Percentiles rank a stretch among this genome's conserved stretches.
Evolutionary conservation across 2,329 filamentous ascomycete genomes (phyloP).

Genomic region (Myriosclerotinia scirpicola): DNA sequence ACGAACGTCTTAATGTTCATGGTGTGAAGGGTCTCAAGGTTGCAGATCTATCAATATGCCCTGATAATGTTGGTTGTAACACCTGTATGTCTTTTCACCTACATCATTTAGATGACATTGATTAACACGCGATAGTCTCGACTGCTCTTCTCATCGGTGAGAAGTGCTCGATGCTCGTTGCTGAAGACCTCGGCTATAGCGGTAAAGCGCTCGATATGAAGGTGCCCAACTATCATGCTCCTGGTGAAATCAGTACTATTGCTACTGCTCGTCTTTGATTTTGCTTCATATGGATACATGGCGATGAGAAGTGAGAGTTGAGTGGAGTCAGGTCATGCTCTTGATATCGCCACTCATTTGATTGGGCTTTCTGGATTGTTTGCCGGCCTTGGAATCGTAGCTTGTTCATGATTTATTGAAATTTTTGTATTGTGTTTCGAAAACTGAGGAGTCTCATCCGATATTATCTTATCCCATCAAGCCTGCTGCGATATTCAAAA

Average conservation of each 20-base stretch:
- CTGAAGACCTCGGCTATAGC: conserved; percentile 50
- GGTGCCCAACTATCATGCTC: conserved; percentile 62
- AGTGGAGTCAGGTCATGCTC: no score
- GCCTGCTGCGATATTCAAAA: neutral
- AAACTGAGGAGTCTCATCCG: neutral
- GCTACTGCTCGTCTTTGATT: conserved; percentile 23
- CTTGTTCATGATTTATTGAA: neutral
- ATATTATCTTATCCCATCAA: neutral
- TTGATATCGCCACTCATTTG: neutral
- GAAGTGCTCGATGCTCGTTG: conserved; percentile 45
- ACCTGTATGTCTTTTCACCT: conserved; percentile 40
- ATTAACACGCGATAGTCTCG: conserved; percentile 54
- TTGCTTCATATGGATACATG: neutral
- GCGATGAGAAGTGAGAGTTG: neutral
- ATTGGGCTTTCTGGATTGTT: no score
- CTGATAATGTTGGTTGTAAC: conserved; percentile 46
- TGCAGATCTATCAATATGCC: conserved; percentile 44
- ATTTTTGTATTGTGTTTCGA: neutral
- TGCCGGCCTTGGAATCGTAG: neutral
- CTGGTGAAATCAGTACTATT: conserved; percentile 44
- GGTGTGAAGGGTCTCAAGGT: conserved; percentile 46
- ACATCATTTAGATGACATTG: conserved; percentile 3
- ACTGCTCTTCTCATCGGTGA: conserved; percentile 47
- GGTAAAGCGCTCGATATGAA: conserved; percentile 71
- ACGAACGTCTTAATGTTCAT: conserved; percentile 44